Base-by-base conservation (phyloP, 352 stramenopile species). In the Phytophthora pisi region DNA sequence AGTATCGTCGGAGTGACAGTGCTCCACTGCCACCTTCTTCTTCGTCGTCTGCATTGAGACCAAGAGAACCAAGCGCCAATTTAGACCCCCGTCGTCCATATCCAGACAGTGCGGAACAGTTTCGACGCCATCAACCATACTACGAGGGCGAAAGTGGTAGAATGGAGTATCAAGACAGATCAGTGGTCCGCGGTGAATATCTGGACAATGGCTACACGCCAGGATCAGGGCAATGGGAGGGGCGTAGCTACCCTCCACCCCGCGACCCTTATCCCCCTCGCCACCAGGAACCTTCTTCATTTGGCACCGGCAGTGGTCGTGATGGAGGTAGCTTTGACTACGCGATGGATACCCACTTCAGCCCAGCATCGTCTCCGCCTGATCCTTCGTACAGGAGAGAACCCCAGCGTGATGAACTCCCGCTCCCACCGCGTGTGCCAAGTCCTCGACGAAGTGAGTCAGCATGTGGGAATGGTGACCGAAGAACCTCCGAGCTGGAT, bases 1-100 rank as follows among this genome's bases (percentile, higher is more conserved):
- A 51, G 23, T 68, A 69, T 20, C 51, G 52, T 65, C 58, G 55
- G 16, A 65, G 40, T 61, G 58, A 79, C 52, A 71, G 68, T 54
- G 60, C 38, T 2, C 57, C 71, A 4, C 64, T 72, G 49, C 24
- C 51, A 20, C 54, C 67, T 18, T 64, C 40, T 6, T 62, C 42
- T 9, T 50, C 43, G 9, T 50, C 43, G 16, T 50, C 43, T 26
- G 42, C 15, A 2, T 62, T 53, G 28, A 60, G 50, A 11, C 10
- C 51, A 15, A 74, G 64, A 31, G 66, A 75, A 6, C 26, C 46
- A 60, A 43, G 51, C 11, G 46, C 40, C 2, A 9, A 40, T 57
- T 28, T 52, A 20, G 61, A 71, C 36, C 51, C 50, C 52, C 54
- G 62, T 45, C 57, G 26, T 26, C 47, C 24, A n/a, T 64, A 55